Evolutionary conservation across 2,329 filamentous ascomycete genomes (phyloP), one percentile per base, ranked within the genome.

Genomic region (Acephala macrosclerotiorum): DNA sequence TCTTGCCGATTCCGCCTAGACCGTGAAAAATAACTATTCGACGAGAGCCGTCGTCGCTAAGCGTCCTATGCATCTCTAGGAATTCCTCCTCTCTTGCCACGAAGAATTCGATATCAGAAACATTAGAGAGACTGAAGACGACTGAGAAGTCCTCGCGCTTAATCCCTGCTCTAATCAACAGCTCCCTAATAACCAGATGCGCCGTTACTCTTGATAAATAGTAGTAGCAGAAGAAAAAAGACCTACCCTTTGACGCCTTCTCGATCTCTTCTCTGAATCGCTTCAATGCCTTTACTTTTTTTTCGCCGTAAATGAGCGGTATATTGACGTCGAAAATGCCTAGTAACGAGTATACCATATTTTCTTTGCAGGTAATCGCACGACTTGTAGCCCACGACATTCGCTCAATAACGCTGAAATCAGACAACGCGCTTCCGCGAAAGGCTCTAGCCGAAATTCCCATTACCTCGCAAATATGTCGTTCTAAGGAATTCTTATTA

Each of bases 231-330:
- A 49, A 56, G 22, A 35, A 25, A n/a, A 60, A 18, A n/a, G n/a
- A 36, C 49, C 2, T 58, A 65, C 63, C 53, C 36, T 53, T 65
- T 0, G 22, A 65, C 57, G 40, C 35, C 14, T 65, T 68, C 3
- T 68, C 33, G 12, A 81, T 79, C 38, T 79, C 76, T 20, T 75
- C 69, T 25, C 78, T 76, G 0, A 51, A n/a, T 51, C 45, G n/a
- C 45, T 20, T 12, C n/a, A 51, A 3, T 6, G 45, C 45, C 3
- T 51, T 51, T 3, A n/a, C 25, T 7, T 20, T 26, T 9, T 20
- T 58, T 58, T 68, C 59, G 56, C 66, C 49, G 58, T 67, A 53
- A 60, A 69, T 64, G 45, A 65, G 59, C 61, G 58, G 40, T 64
- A 68, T 51, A 4, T 20, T 22, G n/a, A 51, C 45, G 11, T 51